Percentiles rank a stretch among this genome's conserved stretches.
Evolutionary conservation across 345 rosid genomes (phyloP).

Genomic region (Populus ilicifolia): DNA sequence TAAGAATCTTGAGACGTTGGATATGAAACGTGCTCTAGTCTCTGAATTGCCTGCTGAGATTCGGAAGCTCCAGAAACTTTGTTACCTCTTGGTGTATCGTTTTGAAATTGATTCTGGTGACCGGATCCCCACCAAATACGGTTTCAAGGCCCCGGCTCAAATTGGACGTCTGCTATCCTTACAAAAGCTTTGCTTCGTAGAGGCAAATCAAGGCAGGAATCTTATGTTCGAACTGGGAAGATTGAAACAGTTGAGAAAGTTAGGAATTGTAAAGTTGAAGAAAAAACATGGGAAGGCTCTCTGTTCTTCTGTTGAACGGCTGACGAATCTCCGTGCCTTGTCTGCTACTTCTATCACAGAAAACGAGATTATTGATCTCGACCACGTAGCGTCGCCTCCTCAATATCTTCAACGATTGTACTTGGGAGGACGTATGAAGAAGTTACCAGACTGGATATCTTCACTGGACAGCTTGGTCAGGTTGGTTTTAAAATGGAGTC

Average conservation of each 20-base stretch:
- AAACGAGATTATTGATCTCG: conserved; percentile 31
- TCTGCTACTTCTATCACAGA: conserved; percentile 22
- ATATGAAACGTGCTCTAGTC: conserved; percentile 19
- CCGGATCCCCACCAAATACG: neutral
- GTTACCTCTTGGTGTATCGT: conserved; percentile 15
- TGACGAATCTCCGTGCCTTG: conserved; percentile 17
- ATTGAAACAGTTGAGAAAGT: neutral
- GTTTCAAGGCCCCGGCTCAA: conserved; percentile 13
- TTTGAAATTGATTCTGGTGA: conserved; percentile 6
- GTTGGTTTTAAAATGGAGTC: neutral
- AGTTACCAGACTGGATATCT: neutral
- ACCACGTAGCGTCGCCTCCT: conserved; percentile 25
- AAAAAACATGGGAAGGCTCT: conserved; percentile 3
- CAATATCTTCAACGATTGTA: neutral
- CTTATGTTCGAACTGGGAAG: conserved; percentile 1
- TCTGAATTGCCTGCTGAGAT: conserved; percentile 15
- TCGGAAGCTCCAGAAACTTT: conserved; percentile 15
- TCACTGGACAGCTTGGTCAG: neutral
- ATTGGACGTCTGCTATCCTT: conserved; percentile 12
- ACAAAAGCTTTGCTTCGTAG: conserved; percentile 1
- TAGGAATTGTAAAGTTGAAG: conserved; percentile 4
- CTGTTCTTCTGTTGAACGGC: conserved; percentile 3
- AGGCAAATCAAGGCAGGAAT: conserved; percentile 2
- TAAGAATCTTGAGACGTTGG: conserved; percentile 23
- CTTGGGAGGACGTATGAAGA: neutral